Percentiles rank a stretch among this genome's conserved stretches.
Conservation (phyloP, 805 yeast genomes). For the Teunomyces tritomae region DNA sequence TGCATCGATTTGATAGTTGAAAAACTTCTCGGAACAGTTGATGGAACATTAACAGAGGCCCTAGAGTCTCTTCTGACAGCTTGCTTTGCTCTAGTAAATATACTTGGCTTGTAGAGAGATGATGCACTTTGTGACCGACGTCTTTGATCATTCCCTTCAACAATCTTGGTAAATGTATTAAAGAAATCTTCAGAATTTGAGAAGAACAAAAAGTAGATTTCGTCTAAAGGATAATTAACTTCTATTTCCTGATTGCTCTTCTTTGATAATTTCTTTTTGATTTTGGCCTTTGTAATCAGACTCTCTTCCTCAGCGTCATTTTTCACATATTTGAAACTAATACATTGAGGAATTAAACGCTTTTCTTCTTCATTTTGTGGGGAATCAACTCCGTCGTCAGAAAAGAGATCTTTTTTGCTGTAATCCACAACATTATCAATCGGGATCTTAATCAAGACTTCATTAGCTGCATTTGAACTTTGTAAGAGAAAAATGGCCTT, state of each 20-base stretch:
- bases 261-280: constrained; percentile 7
- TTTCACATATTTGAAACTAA: constrained; percentile 55
- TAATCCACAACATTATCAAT: constrained; percentile 61
- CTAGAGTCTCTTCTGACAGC: constrained; percentile 7
- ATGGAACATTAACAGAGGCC: neutral
- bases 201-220: constrained; percentile 68
- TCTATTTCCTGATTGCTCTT: constrained; percentile 6
- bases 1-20: constrained; percentile 14
- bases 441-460: constrained; percentile 78
- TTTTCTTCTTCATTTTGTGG: constrained; percentile 16
- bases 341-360: constrained; percentile 30
- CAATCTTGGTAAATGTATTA: constrained; percentile 33
- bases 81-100: constrained; percentile 8
- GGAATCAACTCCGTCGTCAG: constrained; percentile 7
- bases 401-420: constrained; percentile 54
- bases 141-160: constrained; percentile 10
- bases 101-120: constrained; percentile 3
- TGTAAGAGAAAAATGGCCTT: constrained; percentile 67
- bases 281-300: neutral
- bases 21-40: constrained; percentile 8
- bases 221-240: constrained; percentile 45
- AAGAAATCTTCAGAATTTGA: constrained; percentile 44
- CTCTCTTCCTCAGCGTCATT: constrained; percentile 5
- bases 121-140: constrained; percentile 5
- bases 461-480: constrained; percentile 64